A percentile compares a stretch with the other conserved stretches of the same genome.
Evolutionary conservation across 202 grass and related monocot species (phyloP).

Genomic region (Dendrocalamus latiflorus): DNA sequence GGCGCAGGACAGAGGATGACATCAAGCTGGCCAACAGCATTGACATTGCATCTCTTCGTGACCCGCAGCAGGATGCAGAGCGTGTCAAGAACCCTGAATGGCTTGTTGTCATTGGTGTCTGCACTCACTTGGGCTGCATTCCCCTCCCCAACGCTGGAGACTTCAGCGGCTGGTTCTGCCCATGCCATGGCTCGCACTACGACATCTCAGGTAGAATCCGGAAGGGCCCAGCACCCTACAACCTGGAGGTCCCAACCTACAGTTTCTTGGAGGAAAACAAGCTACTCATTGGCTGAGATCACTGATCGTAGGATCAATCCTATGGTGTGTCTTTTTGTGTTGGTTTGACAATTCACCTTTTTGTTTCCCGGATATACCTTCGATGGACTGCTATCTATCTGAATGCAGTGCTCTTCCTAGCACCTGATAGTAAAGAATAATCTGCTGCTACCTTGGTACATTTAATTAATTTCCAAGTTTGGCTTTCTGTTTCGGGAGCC

Average conservation of each 20-base stretch:
- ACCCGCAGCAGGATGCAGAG: too few species aligned
- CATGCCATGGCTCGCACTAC: conserved; percentile 84
- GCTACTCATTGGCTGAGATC: conserved; percentile 61
- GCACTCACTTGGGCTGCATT: too few species aligned
- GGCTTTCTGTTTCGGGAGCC: background rate
- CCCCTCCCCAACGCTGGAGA: conserved; percentile 83
- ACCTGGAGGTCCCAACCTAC: conserved; percentile 85
- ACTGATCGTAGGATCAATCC: background rate
- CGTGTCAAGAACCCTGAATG: too few species aligned
- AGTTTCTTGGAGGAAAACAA: conserved; percentile 88
- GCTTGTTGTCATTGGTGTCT: too few species aligned
- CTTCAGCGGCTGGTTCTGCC: conserved; percentile 86
- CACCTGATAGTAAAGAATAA: too few species aligned
- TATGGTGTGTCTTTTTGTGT: conserved; percentile 12
- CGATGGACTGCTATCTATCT: background rate
- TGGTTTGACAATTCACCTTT: conserved; percentile 24
- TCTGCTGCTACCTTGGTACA: conserved; percentile 24
- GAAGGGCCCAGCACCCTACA: conserved; percentile 80
- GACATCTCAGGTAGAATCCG: conserved; percentile 88
- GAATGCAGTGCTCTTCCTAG: conserved; percentile 32
- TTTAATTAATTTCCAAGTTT: conserved; percentile 25
- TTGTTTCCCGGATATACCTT: conserved; percentile 28
- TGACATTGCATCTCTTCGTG: conserved; percentile 44
- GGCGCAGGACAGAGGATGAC: conserved; percentile 77
- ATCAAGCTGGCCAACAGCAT: conserved; percentile 80